Evolutionary conservation across 2,329 filamentous ascomycete species (phyloP), one percentile per base, ranked within the genome.

Genomic region (Fusarium dlaminii): DNA sequence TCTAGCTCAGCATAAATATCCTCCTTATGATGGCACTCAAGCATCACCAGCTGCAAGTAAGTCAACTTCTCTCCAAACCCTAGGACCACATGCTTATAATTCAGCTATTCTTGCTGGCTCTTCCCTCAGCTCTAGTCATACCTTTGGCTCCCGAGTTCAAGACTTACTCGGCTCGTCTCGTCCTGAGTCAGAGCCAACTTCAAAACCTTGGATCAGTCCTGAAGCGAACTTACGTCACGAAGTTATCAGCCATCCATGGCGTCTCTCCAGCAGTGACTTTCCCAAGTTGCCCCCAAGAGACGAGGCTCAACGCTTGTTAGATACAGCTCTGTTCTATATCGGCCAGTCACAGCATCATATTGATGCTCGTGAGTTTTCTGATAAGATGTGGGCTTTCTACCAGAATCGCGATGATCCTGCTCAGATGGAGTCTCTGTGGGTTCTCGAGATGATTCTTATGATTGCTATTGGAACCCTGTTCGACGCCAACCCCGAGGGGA

Each of bases 341-440:
- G 76, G 76, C 18, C 76, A 78, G 43, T 78, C 76, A 3, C 76
- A 78, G 8, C 76, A 78, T 40, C 77, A 78, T 43, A 72, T 78
- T 4, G 76, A 78, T 37, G 75, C 76, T 29, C 73, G 76, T 3
- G 76, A 77, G 17, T 78, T 78, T 34, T 77, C 76, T 37, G 76
- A 78, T 29, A 76, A 77, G 8, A 49, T 78, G n/a, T 78, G 76
- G 75, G 69, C 67, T 12, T 78, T 78, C 36, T 78, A 78, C n/a
- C 71, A 74, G 37, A 77, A 75, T 10, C 66, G 62, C 5, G 66
- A 76, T 13, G 76, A 78, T 7, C 69, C 72, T 14, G 66, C 70
- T 10, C 76, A 77, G 27, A 61, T 69, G 10, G 62, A 76, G 29
- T 75, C 77, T 4, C 49, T 77, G 6, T 78, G 77, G 77, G 77